Percentiles rank a stretch among this genome's conserved stretches.
Evolutionary conservation across 805 yeast genomes (phyloP).

Genomic region (Maudiozyma pseudohumilis): DNA sequence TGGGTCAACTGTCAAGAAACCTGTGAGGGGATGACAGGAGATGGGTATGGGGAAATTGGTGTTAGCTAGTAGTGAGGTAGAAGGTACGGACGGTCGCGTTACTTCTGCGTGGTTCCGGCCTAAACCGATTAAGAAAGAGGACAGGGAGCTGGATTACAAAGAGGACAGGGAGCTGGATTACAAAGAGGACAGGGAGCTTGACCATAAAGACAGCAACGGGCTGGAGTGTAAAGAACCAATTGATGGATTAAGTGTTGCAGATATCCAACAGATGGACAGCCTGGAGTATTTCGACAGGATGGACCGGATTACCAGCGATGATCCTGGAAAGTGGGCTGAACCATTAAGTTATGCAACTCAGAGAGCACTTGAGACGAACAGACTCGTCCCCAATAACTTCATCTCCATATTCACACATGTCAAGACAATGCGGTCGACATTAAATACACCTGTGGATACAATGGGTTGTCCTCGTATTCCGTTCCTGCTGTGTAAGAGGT

Average conservation of each 20-base stretch:
- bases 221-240: no score
- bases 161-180: neutral
- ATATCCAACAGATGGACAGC: constrained; percentile 14
- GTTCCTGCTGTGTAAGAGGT: constrained; percentile 26
- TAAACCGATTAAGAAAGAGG: no score
- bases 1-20: no score
- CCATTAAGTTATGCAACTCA: constrained; percentile 9
- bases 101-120: no score
- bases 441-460: constrained; percentile 69
- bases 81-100: no score
- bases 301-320: constrained; percentile 17
- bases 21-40: neutral
- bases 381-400: constrained; percentile 36
- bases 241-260: neutral
- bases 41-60: neutral
- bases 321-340: constrained; percentile 13
- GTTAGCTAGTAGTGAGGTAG: constrained; percentile 17
- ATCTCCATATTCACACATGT: constrained; percentile 47
- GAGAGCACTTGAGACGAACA: constrained; percentile 3
- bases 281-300: constrained; percentile 19
- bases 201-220: neutral
- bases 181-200: neutral
- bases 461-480: constrained; percentile 71
- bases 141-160: neutral
- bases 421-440: constrained; percentile 53